Conservation (phyloP, 768 basidiomycete species). For the Strobilomyces dryophilus region DNA sequence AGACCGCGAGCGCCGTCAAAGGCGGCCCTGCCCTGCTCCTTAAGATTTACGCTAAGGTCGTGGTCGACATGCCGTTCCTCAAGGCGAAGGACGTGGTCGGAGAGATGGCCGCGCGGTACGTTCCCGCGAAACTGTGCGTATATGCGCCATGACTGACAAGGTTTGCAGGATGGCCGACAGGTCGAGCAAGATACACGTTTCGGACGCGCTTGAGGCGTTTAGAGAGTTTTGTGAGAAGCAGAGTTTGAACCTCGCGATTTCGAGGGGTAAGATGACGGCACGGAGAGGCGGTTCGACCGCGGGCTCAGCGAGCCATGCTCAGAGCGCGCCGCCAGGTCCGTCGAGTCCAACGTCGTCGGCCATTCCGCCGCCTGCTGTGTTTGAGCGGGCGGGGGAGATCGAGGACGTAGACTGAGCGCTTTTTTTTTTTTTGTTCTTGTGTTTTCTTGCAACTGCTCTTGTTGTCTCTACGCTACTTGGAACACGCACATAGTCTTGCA, state of each 20-base stretch:
- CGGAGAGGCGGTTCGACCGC: background rate
- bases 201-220: slow-evolving; percentile 48
- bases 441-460: slow-evolving; percentile 3
- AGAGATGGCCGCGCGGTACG: slow-evolving; percentile 53
- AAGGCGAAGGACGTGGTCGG: slow-evolving; percentile 46
- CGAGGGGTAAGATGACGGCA: slow-evolving; percentile 17
- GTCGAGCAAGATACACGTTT: slow-evolving; percentile 48
- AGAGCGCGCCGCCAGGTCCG: background rate
- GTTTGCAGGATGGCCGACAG: slow-evolving; percentile 46
- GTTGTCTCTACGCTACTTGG: slow-evolving; percentile 14
- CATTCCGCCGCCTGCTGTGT: background rate
- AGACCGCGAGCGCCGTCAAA: slow-evolving; percentile 35
- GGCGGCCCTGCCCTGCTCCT: slow-evolving; percentile 36
- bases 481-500: background rate
- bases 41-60: slow-evolving; percentile 41
- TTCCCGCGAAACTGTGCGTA: background rate
- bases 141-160: background rate
- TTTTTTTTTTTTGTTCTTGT: background rate
- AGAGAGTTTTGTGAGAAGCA: slow-evolving; percentile 49
- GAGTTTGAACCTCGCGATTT: slow-evolving; percentile 31
- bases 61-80: slow-evolving; percentile 57
- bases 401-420: slow-evolving; percentile 32
- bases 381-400: slow-evolving; percentile 9
- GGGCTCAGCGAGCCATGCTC: background rate
- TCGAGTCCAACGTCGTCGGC: slow-evolving; percentile 5